Conservation (phyloP, 139 green algal species). For the Choricystis sp. region DNA sequence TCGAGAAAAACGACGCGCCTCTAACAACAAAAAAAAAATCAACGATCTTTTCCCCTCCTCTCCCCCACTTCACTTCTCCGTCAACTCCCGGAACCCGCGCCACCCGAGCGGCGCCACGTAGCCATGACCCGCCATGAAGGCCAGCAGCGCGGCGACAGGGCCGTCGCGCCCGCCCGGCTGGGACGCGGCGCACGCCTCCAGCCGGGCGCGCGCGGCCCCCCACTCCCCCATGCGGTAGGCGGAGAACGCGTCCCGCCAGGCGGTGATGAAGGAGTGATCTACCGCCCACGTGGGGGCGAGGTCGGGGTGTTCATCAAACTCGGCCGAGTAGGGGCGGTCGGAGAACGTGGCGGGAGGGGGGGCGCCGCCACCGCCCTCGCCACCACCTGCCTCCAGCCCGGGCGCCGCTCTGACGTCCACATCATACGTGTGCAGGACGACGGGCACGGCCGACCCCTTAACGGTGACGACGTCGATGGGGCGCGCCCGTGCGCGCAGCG, state of each 20-base stretch:
- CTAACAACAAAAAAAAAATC: no score
- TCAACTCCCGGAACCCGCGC: conserved; percentile 68
- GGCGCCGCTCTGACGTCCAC: conserved; percentile 12
- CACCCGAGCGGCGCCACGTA: conserved; percentile 50
- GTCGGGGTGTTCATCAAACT: conserved; percentile 68
- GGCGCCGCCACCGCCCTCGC: conserved; percentile 15
- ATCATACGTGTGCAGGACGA: conserved; percentile 70
- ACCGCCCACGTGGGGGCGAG: conserved; percentile 38
- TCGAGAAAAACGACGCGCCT: no score
- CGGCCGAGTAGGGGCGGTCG: conserved; percentile 22
- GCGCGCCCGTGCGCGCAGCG: conserved; percentile 26
- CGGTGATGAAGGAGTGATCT: conserved; percentile 30
- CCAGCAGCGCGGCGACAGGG: conserved; percentile 9
- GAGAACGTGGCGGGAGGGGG: conserved; percentile 12
- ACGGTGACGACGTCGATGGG: conserved; percentile 86
- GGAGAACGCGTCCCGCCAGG: conserved; percentile 29
- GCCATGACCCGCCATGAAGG: conserved; percentile 42
- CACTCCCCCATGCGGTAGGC: conserved; percentile 59
- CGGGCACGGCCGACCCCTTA: conserved; percentile 69
- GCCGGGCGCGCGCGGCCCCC: conserved; percentile 19
- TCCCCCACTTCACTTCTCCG: conserved; percentile 55
- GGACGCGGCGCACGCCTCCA: conserved; percentile 21
- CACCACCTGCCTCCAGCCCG: not conserved
- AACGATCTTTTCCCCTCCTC: no score
- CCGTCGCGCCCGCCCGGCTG: not conserved